Conservation (phyloP, 768 basidiomycete genomes). For the Agaricus bisporus region DNA sequence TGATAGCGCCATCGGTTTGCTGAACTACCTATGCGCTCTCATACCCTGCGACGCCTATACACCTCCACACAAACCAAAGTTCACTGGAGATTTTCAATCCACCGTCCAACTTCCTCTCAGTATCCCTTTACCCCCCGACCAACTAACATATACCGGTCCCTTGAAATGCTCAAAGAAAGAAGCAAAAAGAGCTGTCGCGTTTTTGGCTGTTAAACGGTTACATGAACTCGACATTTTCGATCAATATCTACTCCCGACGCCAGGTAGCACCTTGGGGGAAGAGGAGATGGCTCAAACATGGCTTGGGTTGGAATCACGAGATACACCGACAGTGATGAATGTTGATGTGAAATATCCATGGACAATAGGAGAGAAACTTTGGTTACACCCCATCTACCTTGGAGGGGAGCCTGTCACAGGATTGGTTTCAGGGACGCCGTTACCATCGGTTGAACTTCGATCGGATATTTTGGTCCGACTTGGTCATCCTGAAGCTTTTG, state of each 20-base stretch:
- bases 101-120: slow-evolving; percentile 62
- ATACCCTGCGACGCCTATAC: slow-evolving; percentile 73
- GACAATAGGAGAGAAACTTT: slow-evolving; percentile 48
- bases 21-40: slow-evolving; percentile 72
- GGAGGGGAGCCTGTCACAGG: slow-evolving; percentile 48
- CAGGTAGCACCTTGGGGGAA: slow-evolving; percentile 40
- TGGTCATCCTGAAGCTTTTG: slow-evolving; percentile 24
- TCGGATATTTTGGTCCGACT: slow-evolving; percentile 27
- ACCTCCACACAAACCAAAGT: slow-evolving; percentile 50
- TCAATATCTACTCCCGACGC: slow-evolving; percentile 73
- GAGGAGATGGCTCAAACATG: slow-evolving; percentile 47
- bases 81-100: slow-evolving; percentile 50
- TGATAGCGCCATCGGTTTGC: slow-evolving; percentile 62
- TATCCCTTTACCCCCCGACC: slow-evolving; percentile 50
- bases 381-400: slow-evolving; percentile 57
- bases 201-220: slow-evolving; percentile 66
- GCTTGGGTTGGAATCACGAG: slow-evolving; percentile 27
- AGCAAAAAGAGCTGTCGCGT: slow-evolving; percentile 80
- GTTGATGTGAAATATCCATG: slow-evolving; percentile 64
- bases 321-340: slow-evolving; percentile 49
- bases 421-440: slow-evolving; percentile 57
- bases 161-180: slow-evolving; percentile 63
- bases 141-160: slow-evolving; percentile 57
- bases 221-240: slow-evolving; percentile 73
- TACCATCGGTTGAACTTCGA: slow-evolving; percentile 43